These are phyloP conservation scores for Spergularia marina DNA, from an alignment of 148 eudicot genomes.

Conservation along the genomic window DNA sequence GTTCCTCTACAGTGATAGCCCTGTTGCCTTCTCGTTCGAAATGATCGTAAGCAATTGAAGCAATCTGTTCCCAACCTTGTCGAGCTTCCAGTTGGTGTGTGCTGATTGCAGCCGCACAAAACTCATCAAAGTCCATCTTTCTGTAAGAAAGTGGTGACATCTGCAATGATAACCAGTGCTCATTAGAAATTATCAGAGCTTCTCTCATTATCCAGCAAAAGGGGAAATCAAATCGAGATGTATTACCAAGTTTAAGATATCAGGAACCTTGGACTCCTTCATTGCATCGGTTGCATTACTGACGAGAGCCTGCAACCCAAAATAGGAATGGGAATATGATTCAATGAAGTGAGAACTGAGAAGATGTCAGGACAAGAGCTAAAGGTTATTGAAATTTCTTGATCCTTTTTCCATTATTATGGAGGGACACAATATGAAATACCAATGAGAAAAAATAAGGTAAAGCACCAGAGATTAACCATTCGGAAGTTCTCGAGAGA, in stretches of 20 bases:
- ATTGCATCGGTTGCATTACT: conserved; percentile 61
- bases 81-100: conserved; percentile 60
- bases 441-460: neutral
- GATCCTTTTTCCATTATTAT: neutral
- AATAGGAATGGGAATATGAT: neutral
- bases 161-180: conserved; percentile 24
- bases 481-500: conserved; percentile 34
- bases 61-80: conserved; percentile 58
- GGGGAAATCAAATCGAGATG: neutral
- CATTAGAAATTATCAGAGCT: neutral
- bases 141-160: conserved; percentile 62
- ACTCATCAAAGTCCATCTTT: conserved; percentile 66
- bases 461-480: conserved; percentile 21
- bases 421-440: neutral
- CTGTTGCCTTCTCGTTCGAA: conserved; percentile 64
- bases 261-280: conserved; percentile 66
- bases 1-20: conserved; percentile 54
- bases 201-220: neutral
- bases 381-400: neutral
- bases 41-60: conserved; percentile 49
- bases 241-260: conserved; percentile 49
- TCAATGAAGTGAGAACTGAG: neutral
- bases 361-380: neutral
- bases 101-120: conserved; percentile 70
- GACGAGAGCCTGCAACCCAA: conserved; percentile 48